Evolutionary conservation across 2,329 filamentous ascomycete genomes (phyloP), one percentile per base, ranked within the genome.

Genomic region (Apiospora arundinis): DNA sequence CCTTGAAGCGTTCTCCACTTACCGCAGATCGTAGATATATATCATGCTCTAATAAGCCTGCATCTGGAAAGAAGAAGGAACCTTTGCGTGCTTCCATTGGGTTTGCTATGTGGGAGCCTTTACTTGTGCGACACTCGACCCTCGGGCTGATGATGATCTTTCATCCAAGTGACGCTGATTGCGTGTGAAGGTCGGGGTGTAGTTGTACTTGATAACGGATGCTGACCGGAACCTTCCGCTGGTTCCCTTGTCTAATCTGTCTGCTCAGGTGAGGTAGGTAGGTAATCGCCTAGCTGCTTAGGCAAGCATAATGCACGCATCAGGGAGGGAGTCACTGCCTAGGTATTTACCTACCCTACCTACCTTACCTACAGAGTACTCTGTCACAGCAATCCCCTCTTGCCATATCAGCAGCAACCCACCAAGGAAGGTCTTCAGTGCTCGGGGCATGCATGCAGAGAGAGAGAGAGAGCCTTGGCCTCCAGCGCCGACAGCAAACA

Each of bases 161-260:
- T n/a, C 45, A 4, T 37, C 28, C 6, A 44, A 44, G 2, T 44
- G 42, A 44, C 16, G 56, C 5, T 40, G 28, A 14, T 40, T 63
- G 56, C 37, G 9, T 60, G 52, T 23, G 7, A 49, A 49, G 48
- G 46, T 37, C 28, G 7, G 52, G 11, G 18, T 18, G 52, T 37
- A 40, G 28, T 63, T 63, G 56, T 63, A 63, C 28, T 63, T 63
- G 28, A 40, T 40, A 63, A 40, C 56, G 56, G 56, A 63, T 40
- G 56, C 56, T 63, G 56, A 63, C 56, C 32, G 56, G 56, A 63
- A 63, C 8, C 56, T 40, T 40, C 56, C 56, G 56, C 56, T 63
- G 32, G 32, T 4, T 21, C 52, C 18, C 52, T 56, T 37, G 32
- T 32, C 32, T 6, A 32, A 32, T 32, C 32, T 32, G 32, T 32